Evolutionary conservation across 345 rosid genomes (phyloP).

Genomic region (Aethionema arabicum): DNA sequence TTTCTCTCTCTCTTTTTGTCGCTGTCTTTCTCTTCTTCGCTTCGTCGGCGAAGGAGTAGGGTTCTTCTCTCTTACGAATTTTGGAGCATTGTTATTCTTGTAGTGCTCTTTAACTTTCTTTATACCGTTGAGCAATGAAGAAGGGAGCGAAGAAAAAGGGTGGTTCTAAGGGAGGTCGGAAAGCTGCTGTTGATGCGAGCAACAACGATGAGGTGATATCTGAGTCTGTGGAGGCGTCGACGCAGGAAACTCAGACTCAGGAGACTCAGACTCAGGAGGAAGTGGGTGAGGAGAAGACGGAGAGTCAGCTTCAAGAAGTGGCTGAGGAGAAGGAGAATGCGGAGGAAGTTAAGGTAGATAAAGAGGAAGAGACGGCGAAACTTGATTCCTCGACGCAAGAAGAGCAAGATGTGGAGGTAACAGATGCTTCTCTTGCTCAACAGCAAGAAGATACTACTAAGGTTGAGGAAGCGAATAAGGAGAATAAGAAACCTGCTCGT

Average conservation of each 20-base stretch:
- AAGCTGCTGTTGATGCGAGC: slow-evolving; percentile 29
- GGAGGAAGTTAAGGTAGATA: slow-evolving; percentile 4
- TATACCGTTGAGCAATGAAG: slow-evolving; percentile 36
- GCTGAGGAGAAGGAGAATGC: slow-evolving; percentile 3
- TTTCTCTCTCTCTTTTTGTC: slow-evolving; percentile 11
- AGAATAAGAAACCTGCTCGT: slow-evolving; percentile 23
- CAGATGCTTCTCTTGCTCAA: slow-evolving; percentile 20
- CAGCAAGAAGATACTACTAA: slow-evolving; percentile 8
- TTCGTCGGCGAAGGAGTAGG: slow-evolving; percentile 15
- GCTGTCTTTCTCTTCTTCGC: background rate
- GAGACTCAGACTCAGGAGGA: slow-evolving; percentile 29
- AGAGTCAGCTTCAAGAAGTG: background rate
- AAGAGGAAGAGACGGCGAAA: slow-evolving; percentile 7
- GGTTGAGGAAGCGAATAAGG: slow-evolving; percentile 13
- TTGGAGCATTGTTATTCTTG: background rate
- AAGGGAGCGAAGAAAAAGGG: slow-evolving; percentile 49
- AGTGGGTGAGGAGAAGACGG: slow-evolving; percentile 7
- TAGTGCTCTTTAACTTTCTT: background rate
- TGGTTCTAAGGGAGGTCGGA: slow-evolving; percentile 32
- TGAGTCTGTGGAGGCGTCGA: slow-evolving; percentile 25
- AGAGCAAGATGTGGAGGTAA: slow-evolving; percentile 6
- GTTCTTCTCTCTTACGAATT: slow-evolving; percentile 20
- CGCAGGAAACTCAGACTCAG: slow-evolving; percentile 23
- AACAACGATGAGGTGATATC: slow-evolving; percentile 27
- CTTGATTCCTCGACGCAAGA: slow-evolving; percentile 10